A percentile compares a stretch with the other conserved stretches of the same genome.
Conservation (phyloP, 169 alveolate genomes). For the Eimeria falciformis region DNA sequence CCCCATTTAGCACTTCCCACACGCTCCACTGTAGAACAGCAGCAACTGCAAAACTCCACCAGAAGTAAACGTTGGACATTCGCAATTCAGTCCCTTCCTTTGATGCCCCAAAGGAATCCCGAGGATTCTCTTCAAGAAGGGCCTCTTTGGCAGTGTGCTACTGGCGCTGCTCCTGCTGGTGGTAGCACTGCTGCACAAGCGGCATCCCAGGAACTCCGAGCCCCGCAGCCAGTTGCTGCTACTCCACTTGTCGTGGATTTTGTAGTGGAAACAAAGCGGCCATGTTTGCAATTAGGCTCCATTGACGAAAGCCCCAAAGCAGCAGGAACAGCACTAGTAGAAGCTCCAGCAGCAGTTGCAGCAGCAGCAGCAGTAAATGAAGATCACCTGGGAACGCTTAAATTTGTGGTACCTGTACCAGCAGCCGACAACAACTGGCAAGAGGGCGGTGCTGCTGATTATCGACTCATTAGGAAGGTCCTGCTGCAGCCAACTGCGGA, state of each 20-base stretch:
- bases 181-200: too few relatives aligned
- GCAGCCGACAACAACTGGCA: not conserved
- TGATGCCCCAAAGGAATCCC: too few relatives aligned
- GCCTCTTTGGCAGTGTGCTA: too few relatives aligned
- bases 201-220: not conserved
- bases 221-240: conserved; percentile 1
- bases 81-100: too few relatives aligned
- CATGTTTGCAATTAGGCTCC: not conserved
- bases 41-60: too few relatives aligned
- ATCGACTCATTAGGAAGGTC: not conserved
- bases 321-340: not conserved
- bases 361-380: not conserved
- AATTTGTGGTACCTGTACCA: not conserved
- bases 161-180: too few relatives aligned
- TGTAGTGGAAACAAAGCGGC: not conserved
- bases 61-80: too few relatives aligned
- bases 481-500: conserved; percentile 43
- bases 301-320: not conserved
- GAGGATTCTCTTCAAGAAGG: too few relatives aligned
- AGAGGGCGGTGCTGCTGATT: not conserved
- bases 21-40: too few relatives aligned
- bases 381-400: not conserved
- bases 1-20: too few relatives aligned
- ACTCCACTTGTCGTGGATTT: conserved; percentile 28
- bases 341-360: conserved; percentile 40